phyloP scores from a whole-genome alignment of 768 basidiomycete genomes.

The Ephemerocybe angulata region DNA sequence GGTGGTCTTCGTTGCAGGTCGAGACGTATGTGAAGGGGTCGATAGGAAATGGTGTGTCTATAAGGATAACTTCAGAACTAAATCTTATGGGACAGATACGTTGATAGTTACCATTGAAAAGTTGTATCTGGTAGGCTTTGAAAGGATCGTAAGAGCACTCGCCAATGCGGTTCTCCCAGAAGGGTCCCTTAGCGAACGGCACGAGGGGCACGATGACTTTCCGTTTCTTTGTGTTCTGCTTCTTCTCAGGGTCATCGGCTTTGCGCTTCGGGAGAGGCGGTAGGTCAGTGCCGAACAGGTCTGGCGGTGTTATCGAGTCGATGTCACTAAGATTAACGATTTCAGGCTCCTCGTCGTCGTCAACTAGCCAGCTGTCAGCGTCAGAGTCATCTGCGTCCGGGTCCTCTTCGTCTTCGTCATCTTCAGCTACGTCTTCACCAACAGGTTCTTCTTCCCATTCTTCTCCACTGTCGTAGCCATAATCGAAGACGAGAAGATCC shows the following conservation, averaged over 20 bases:
- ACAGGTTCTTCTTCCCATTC: slow-evolving; percentile 93
- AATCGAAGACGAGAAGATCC: slow-evolving; percentile 78
- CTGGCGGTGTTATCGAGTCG: slow-evolving; percentile 34
- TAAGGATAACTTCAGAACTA: slow-evolving; percentile 1
- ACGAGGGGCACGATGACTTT: slow-evolving; percentile 76
- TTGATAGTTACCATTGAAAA: slow-evolving; percentile 74
- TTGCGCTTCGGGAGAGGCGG: slow-evolving; percentile 57
- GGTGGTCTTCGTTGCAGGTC: slow-evolving; percentile 35
- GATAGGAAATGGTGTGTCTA: slow-evolving; percentile 70
- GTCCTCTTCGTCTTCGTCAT: slow-evolving; percentile 66
- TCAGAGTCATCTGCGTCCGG: slow-evolving; percentile 67
- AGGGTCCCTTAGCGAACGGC: slow-evolving; percentile 79
- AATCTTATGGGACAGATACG: not conserved
- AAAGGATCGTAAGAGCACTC: slow-evolving; percentile 68
- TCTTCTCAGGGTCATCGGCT: slow-evolving; percentile 48
- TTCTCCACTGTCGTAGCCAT: slow-evolving; percentile 89
- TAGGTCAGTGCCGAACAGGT: slow-evolving; percentile 17
- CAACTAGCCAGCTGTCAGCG: slow-evolving; percentile 74
- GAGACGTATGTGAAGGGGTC: slow-evolving; percentile 79
- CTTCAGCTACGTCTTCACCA: slow-evolving; percentile 74
- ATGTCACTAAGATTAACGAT: slow-evolving; percentile 34
- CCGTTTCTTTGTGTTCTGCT: slow-evolving; percentile 57
- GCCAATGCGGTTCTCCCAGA: slow-evolving; percentile 71
- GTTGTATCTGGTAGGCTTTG: slow-evolving; percentile 68
- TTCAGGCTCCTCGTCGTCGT: slow-evolving; percentile 59